Evolutionary conservation across 345 rosid species (phyloP).

Genomic region (Brassica cretica): DNA sequence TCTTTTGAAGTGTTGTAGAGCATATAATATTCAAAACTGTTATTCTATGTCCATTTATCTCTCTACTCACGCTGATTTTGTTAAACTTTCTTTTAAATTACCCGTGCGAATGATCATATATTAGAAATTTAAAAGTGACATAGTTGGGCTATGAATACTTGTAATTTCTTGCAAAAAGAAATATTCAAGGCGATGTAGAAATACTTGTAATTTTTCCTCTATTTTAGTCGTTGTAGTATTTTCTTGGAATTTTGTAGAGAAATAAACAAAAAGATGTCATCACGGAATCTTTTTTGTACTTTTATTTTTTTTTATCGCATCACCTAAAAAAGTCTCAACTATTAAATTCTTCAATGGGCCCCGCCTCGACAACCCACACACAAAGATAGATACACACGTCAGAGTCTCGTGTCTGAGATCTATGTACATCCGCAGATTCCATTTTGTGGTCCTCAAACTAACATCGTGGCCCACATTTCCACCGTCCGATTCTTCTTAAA

Average conservation of each 20-base stretch:
- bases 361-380: slow-evolving; percentile 16
- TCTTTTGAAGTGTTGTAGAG: neutral
- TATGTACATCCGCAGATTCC: slow-evolving; percentile 50
- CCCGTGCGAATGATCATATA: too few relatives aligned
- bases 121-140: too few relatives aligned
- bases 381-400: slow-evolving; percentile 11
- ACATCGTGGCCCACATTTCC: slow-evolving; percentile 26
- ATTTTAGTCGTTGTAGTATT: neutral
- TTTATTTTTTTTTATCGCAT: neutral
- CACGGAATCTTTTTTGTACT: slow-evolving; percentile 31
- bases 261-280: slow-evolving; percentile 17
- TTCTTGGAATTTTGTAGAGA: slow-evolving; percentile 18
- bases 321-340: slow-evolving; percentile 33
- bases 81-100: too few relatives aligned
- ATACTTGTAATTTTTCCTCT: too few relatives aligned
- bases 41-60: too few relatives aligned
- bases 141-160: too few relatives aligned
- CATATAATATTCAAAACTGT: neutral
- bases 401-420: slow-evolving; percentile 30
- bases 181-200: too few relatives aligned
- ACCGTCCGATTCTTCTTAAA: slow-evolving; percentile 28
- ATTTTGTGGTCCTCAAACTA: slow-evolving; percentile 30
- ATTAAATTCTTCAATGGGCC: slow-evolving; percentile 24
- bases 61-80: too few relatives aligned
- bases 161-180: too few relatives aligned